Percentiles rank a stretch among this genome's conserved stretches.
Evolutionary conservation across 805 yeast species (phyloP).

Genomic region (Candida manassasensis): DNA sequence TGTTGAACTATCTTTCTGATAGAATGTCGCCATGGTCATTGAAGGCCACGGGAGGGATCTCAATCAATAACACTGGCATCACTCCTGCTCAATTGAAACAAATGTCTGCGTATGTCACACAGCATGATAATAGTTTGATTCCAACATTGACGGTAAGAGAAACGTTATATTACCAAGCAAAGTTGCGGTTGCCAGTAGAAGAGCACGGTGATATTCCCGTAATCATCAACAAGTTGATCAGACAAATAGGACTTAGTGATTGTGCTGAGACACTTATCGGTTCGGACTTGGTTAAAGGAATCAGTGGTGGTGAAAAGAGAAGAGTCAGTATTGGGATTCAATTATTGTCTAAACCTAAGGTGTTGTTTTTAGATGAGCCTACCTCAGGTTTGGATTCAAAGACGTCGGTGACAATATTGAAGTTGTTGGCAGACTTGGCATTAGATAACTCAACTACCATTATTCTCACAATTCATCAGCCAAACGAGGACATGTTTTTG

Average conservation of each 20-base stretch:
- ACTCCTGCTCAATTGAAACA: conserved; percentile 18
- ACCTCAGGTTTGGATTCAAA: conserved; percentile 84
- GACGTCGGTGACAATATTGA: conserved; percentile 65
- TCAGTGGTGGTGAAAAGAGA: conserved; percentile 61
- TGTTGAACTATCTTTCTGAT: conserved; percentile 45
- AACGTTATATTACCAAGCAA: conserved; percentile 69
- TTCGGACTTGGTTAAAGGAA: conserved; percentile 33
- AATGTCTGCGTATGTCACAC: conserved; percentile 72
- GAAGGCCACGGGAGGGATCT: conserved; percentile 18
- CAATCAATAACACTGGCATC: conserved; percentile 1
- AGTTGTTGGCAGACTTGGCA: conserved; percentile 54
- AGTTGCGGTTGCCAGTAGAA: conserved; percentile 49
- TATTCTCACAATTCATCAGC: conserved; percentile 77
- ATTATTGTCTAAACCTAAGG: conserved; percentile 63
- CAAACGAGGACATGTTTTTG: conserved; percentile 60
- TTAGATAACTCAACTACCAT: conserved; percentile 60
- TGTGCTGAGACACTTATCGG: conserved; percentile 67
- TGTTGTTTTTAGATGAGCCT: conserved; percentile 79
- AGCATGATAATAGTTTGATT: conserved; percentile 69
- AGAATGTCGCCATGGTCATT: conserved; percentile 30
- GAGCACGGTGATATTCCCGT: conserved; percentile 38
- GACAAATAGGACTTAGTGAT: conserved; percentile 64
- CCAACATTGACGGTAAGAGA: conserved; percentile 74
- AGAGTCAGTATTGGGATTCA: conserved; percentile 81
- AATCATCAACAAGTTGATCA: conserved; percentile 53